Evolutionary conservation across 2,329 filamentous ascomycete species (phyloP).

Genomic region (Colletotrichum somersetense): DNA sequence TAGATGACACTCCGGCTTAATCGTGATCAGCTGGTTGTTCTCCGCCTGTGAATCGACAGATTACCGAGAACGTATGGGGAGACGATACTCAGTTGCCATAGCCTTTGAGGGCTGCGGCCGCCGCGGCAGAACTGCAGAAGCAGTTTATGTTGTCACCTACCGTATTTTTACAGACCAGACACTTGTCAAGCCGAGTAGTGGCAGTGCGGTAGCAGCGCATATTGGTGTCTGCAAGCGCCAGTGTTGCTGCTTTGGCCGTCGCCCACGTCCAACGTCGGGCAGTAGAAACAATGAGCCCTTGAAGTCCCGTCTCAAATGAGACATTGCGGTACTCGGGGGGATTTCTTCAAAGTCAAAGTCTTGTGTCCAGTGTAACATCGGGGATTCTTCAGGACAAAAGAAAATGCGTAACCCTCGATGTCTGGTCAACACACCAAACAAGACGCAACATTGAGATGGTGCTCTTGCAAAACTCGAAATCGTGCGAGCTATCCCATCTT

Average conservation of each 20-base stretch:
- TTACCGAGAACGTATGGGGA: slow-evolving; percentile 83
- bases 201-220: neutral
- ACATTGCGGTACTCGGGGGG: no score
- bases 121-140: slow-evolving; percentile 60
- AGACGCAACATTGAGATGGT: neutral
- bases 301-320: no score
- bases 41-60: slow-evolving; percentile 81
- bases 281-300: neutral
- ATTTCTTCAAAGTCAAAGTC: neutral
- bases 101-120: slow-evolving; percentile 61
- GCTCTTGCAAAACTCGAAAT: neutral
- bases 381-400: neutral
- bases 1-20: slow-evolving; percentile 99
- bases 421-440: neutral
- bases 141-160: slow-evolving; percentile 23
- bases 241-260: neutral
- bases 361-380: neutral
- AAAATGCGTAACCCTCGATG: neutral
- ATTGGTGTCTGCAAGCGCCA: neutral
- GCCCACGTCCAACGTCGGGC: no score
- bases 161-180: neutral
- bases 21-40: slow-evolving; percentile 83
- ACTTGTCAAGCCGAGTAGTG: neutral
- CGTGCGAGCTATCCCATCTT: neutral
- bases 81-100: slow-evolving; percentile 73